These are phyloP conservation scores for Thuja plicata DNA, from an alignment of 83 land plant species.

Conservation along the genomic window DNA sequence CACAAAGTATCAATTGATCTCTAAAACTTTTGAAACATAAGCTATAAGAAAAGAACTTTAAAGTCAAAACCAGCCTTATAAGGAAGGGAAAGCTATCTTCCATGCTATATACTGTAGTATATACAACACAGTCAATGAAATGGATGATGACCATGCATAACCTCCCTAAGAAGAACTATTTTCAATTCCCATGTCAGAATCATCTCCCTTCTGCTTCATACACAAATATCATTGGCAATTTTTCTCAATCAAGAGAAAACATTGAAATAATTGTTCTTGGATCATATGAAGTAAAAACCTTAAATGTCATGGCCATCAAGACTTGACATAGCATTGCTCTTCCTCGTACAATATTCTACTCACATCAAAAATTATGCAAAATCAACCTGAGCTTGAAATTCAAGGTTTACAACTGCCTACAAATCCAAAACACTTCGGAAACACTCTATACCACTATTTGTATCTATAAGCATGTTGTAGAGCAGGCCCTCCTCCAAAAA, in stretches of 20 bases:
- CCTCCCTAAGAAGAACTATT: neutral
- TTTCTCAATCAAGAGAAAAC: neutral
- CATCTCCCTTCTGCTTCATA: neutral
- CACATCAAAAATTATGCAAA: neutral
- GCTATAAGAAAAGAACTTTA: neutral
- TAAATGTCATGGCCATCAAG: neutral
- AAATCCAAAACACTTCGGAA: neutral
- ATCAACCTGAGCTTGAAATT: neutral
- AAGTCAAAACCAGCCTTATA: neutral
- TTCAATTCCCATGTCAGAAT: neutral
- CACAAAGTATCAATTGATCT: neutral
- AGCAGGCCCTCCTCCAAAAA: neutral
- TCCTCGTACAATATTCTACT: neutral
- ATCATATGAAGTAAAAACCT: neutral
- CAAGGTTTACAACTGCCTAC: neutral
- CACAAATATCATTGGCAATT: neutral
- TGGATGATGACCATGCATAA: neutral
- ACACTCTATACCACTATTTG: neutral
- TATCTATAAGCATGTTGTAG: no score
- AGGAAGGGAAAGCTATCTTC: neutral
- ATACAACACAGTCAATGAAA: neutral
- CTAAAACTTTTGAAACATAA: neutral
- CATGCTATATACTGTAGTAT: neutral
- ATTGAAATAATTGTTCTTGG: neutral
- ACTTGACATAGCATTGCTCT: neutral